Percentiles rank a stretch among this genome's conserved stretches.
Evolutionary conservation across 768 basidiomycete genomes (phyloP).

Genomic region (Psilocybe azurescens): DNA sequence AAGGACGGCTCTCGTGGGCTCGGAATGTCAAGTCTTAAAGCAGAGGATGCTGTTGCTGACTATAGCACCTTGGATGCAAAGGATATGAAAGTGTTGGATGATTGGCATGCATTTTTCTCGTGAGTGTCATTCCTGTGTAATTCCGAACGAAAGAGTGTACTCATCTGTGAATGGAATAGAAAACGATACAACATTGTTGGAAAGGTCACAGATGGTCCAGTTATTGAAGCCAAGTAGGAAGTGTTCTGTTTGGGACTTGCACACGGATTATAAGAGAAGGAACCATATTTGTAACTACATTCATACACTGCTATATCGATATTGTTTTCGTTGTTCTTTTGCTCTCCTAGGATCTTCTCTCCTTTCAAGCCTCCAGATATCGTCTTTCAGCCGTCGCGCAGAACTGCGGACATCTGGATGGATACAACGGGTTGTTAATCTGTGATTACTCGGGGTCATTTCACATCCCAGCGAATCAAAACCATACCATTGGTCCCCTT

Average conservation of each 20-base stretch:
- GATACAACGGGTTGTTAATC: too few relatives aligned
- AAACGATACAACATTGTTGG: constrained; percentile 9
- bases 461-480: too few relatives aligned
- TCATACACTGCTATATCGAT: background rate
- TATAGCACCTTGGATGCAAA: constrained; percentile 76
- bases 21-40: constrained; percentile 87
- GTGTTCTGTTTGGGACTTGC: background rate
- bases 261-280: background rate
- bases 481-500: too few relatives aligned
- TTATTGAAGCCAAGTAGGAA: background rate
- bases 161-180: background rate
- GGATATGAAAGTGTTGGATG: constrained; percentile 81
- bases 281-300: background rate
- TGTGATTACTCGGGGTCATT: too few relatives aligned
- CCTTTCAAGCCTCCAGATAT: too few relatives aligned
- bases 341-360: background rate
- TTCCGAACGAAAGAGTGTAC: background rate
- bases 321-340: background rate
- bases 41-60: constrained; percentile 87
- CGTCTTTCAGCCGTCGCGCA: too few relatives aligned
- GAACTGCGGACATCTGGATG: too few relatives aligned
- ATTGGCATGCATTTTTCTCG: constrained; percentile 90
- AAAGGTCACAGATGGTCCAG: constrained; percentile 2
- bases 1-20: constrained; percentile 92
- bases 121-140: constrained; percentile 47